Conservation (phyloP, 2,329 filamentous ascomycete species). For the Xylariaceae sp. region DNA sequence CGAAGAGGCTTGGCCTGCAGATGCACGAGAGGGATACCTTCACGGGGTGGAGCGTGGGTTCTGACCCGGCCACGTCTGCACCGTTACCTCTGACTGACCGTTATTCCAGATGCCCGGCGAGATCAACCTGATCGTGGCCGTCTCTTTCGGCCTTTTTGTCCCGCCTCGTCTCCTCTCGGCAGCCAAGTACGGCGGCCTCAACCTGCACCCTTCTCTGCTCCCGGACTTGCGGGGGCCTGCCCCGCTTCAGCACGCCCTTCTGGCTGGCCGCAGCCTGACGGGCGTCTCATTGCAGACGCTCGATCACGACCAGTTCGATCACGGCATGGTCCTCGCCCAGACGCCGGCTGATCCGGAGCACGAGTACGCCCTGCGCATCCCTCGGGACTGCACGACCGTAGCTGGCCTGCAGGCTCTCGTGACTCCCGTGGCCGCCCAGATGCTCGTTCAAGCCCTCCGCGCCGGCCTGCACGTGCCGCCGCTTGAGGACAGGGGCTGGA, state of each 20-base stretch:
- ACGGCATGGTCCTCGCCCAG: slow-evolving; percentile 69
- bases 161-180: slow-evolving; percentile 66
- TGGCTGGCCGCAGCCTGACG: slow-evolving; percentile 54
- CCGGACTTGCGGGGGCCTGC: slow-evolving; percentile 83
- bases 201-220: slow-evolving; percentile 87
- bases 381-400: slow-evolving; percentile 39
- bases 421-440: slow-evolving; percentile 58
- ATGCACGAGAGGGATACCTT: slow-evolving; percentile 79
- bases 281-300: slow-evolving; percentile 87
- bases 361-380: slow-evolving; percentile 49
- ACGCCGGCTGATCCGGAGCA: slow-evolving; percentile 45
- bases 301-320: slow-evolving; percentile 70
- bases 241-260: slow-evolving; percentile 78
- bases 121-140: slow-evolving; percentile 79
- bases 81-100: neutral
- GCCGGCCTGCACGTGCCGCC: slow-evolving; percentile 61
- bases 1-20: slow-evolving; percentile 56
- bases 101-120: slow-evolving; percentile 46
- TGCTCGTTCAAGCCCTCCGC: slow-evolving; percentile 64
- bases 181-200: slow-evolving; percentile 79
- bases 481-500: slow-evolving; percentile 34
- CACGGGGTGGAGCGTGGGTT: slow-evolving; percentile 66
- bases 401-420: slow-evolving; percentile 47
- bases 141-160: slow-evolving; percentile 90
- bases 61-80: slow-evolving; percentile 1